These are phyloP conservation scores for Mitragyna speciosa DNA, from an alignment of 257 asterid species.

Conservation along the genomic window DNA sequence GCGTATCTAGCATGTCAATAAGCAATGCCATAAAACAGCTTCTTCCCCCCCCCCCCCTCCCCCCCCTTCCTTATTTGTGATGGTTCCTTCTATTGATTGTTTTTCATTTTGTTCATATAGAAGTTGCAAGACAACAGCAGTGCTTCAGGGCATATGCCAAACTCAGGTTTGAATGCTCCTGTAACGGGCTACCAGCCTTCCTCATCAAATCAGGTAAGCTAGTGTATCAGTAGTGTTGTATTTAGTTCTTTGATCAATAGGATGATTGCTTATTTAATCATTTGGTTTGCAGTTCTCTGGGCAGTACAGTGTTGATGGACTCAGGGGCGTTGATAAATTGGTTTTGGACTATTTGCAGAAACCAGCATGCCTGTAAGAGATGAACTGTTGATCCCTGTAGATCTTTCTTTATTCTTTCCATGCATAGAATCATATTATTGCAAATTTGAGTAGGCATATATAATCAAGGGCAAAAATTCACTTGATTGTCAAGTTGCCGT, in stretches of 20 bases:
- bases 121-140: slow-evolving; percentile 51
- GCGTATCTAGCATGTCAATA: neutral
- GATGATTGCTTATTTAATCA: slow-evolving; percentile 12
- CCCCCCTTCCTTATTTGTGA: no score
- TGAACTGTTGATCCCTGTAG: slow-evolving; percentile 12
- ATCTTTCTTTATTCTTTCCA: neutral
- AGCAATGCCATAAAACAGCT: neutral
- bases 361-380: slow-evolving; percentile 67
- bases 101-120: slow-evolving; percentile 29
- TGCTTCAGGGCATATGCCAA: slow-evolving; percentile 42
- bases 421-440: neutral
- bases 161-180: slow-evolving; percentile 57
- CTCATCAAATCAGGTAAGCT: slow-evolving; percentile 51
- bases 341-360: slow-evolving; percentile 61
- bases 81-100: slow-evolving; percentile 5
- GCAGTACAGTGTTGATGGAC: slow-evolving; percentile 42
- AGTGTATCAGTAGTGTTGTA: slow-evolving; percentile 1
- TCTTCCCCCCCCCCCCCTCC: no score
- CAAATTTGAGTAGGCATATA: neutral
- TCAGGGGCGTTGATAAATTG: slow-evolving; percentile 40
- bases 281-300: slow-evolving; percentile 50
- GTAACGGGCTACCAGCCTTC: slow-evolving; percentile 58
- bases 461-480: neutral
- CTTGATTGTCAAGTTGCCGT: neutral
- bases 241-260: slow-evolving; percentile 3